Evolutionary conservation across 306 rosid species (phyloP).

Genomic region (Ammopiptanthus mongolicus): DNA sequence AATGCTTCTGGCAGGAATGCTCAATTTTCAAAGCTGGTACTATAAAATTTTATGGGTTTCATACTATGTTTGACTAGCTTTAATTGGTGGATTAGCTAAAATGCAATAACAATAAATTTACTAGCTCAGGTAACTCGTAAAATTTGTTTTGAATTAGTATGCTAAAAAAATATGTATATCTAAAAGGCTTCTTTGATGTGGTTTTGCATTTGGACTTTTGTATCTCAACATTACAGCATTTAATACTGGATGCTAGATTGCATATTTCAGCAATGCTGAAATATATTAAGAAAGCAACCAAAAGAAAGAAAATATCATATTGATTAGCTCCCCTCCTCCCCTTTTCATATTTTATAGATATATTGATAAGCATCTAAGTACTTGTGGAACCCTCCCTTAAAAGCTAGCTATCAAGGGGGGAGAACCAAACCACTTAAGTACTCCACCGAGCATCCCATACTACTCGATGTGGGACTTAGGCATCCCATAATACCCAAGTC

Average conservation of each 20-base stretch:
- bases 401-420: too few relatives aligned
- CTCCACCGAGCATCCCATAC: too few relatives aligned
- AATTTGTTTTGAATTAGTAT: background rate
- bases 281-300: background rate
- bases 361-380: too few relatives aligned
- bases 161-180: background rate
- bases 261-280: slow-evolving; percentile 6
- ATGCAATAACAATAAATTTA: background rate
- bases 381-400: too few relatives aligned
- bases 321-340: background rate
- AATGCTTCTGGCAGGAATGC: slow-evolving; percentile 6
- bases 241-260: background rate
- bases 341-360: background rate
- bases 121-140: background rate
- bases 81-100: slow-evolving; percentile 7
- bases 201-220: background rate
- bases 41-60: background rate
- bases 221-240: background rate
- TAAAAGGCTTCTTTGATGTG: slow-evolving; percentile 4
- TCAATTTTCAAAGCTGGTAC: slow-evolving; percentile 25
- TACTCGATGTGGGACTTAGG: too few relatives aligned
- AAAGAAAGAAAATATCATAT: background rate
- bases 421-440: too few relatives aligned
- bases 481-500: too few relatives aligned
- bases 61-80: background rate